These are phyloP conservation scores for Azolla pinnata DNA, from an alignment of 75 land plant species.

Conservation along the genomic window DNA sequence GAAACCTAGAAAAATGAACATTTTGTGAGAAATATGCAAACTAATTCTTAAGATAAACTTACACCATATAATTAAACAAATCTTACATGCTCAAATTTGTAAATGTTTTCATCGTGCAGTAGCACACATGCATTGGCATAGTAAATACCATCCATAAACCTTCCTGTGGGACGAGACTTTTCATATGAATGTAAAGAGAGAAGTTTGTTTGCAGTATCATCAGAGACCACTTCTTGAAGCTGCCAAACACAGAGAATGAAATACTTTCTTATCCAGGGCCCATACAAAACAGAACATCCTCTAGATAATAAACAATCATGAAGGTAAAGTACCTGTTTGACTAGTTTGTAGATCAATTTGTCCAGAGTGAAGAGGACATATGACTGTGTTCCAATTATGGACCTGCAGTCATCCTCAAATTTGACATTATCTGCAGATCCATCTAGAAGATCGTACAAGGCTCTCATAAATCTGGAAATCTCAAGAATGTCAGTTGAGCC, in stretches of 20 bases:
- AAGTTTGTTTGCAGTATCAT: slow-evolving; percentile 5
- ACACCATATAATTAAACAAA: no score
- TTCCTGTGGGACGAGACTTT: neutral
- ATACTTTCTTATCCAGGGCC: neutral
- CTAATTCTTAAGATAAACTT: no score
- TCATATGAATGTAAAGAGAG: slow-evolving; percentile 3
- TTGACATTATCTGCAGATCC: slow-evolving; percentile 7
- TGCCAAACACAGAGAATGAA: neutral
- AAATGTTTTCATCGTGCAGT: slow-evolving; percentile 7
- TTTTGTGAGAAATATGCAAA: no score
- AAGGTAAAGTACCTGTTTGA: slow-evolving; percentile 6
- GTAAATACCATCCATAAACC: slow-evolving; percentile 4
- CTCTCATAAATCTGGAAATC: slow-evolving; percentile 7
- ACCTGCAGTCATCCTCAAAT: slow-evolving; percentile 13
- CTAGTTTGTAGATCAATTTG: slow-evolving; percentile 11
- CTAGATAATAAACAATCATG: neutral
- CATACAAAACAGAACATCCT: neutral
- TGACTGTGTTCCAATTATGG: slow-evolving; percentile 13
- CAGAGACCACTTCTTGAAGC: slow-evolving; percentile 9
- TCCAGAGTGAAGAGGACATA: slow-evolving; percentile 13
- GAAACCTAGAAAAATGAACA: no score
- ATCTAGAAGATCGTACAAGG: slow-evolving; percentile 8
- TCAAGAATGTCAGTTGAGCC: no score
- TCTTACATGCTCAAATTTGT: neutral
- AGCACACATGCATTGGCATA: slow-evolving; percentile 7